Evolutionary conservation across 2,329 filamentous ascomycete species (phyloP).

Genomic region (Ophiostoma angusticollis): DNA sequence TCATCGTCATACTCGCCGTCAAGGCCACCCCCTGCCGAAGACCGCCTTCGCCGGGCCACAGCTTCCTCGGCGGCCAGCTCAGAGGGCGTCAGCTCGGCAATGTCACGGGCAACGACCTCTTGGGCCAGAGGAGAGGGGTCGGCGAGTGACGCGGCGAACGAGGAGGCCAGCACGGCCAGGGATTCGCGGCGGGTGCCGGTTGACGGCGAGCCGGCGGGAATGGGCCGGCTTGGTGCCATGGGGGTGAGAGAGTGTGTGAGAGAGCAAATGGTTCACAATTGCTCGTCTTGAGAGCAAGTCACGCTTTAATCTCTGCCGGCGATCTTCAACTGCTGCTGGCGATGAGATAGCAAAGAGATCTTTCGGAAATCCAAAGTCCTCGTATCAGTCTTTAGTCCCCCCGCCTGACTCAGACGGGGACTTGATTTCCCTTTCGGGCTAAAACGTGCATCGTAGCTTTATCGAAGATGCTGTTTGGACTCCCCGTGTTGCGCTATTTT

Average conservation of each 20-base stretch:
- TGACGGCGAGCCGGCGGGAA: slow-evolving; percentile 12
- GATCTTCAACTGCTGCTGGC: too few species aligned
- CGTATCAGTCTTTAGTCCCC: too few species aligned
- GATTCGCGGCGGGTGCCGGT: slow-evolving; percentile 7
- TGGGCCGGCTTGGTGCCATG: slow-evolving; percentile 17
- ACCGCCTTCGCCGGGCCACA: neutral
- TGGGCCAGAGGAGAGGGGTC: slow-evolving; percentile 54
- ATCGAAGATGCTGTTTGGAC: too few species aligned
- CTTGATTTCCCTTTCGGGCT: too few species aligned
- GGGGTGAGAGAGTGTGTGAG: neutral
- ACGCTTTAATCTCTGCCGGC: too few species aligned
- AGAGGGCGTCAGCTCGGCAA: slow-evolving; percentile 50
- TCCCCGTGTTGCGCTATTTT: too few species aligned
- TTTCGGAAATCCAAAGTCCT: too few species aligned
- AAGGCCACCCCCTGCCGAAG: slow-evolving; percentile 15
- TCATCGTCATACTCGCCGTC: slow-evolving; percentile 20
- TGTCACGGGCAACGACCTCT: slow-evolving; percentile 50
- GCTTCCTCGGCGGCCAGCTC: slow-evolving; percentile 24
- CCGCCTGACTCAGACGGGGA: too few species aligned
- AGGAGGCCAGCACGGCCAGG: slow-evolving; percentile 15
- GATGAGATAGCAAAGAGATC: too few species aligned
- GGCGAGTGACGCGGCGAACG: slow-evolving; percentile 37
- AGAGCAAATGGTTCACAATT: neutral
- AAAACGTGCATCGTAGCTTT: too few species aligned
- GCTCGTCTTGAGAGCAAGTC: neutral